Evolutionary conservation across 768 basidiomycete species (phyloP), one percentile per base, ranked within the genome.

Genomic region (Kwoniella europaea): DNA sequence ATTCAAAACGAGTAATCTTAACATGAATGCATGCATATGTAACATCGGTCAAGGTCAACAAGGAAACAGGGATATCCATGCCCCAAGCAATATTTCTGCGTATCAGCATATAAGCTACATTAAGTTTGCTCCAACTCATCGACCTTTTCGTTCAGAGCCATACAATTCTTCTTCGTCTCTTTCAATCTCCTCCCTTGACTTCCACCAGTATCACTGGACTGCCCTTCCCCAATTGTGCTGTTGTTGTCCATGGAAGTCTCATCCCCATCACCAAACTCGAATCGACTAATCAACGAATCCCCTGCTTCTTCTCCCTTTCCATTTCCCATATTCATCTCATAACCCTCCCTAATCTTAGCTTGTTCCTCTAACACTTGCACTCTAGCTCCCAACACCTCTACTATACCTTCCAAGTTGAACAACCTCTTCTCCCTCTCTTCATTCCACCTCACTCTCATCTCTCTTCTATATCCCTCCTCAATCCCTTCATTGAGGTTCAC

Each of bases 351-450:
- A 10, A 12, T 46, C 10, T 1, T 10, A 46, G 12, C 27, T n/a
- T 4, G 29, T 22, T 35, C n/a, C 18, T 64, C 63, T 24, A 64
- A 10, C 13, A 13, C 2, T 9, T 64, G 22, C 20, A 64, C 63
- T 41, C 63, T 42, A 12, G 12, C 22, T 35, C 16, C n/a, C 10
- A 64, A 18, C 10, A 64, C 41, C 44, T 35, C 52, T 22, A 64
- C 22, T 7, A 64, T 52, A 10, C 63, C 50, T 54, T 54, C 63
- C 22, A 54, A 35, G 13, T 64, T 64, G 44, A 46, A 64, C 22
- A 64, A 16, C 63, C 52, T 64, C 46, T 64, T 29, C 6, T 64
- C 63, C 16, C 42, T 41, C 59, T 42, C 59, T n/a, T n/a, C n/a
- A n/a, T n/a, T n/a, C n/a, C n/a, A n/a, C n/a, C n/a, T 42, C 42